Conservation (phyloP, 73 alveolate genomes). For the Paramecium caudatum region DNA sequence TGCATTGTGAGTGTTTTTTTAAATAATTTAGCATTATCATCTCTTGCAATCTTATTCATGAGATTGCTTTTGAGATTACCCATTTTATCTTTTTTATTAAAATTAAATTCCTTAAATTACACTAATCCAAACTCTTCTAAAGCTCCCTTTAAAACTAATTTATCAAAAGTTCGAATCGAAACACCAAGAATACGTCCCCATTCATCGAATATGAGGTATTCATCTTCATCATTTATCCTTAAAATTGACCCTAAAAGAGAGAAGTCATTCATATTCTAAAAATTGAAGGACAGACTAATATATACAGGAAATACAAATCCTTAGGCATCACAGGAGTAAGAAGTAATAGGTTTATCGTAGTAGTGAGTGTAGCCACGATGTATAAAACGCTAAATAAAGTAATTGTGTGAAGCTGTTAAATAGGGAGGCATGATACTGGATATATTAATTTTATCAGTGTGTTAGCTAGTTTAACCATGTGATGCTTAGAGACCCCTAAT, state of each 20-base stretch:
- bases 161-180: constrained; percentile 9
- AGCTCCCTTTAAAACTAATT: constrained; percentile 38
- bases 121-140: constrained; percentile 56
- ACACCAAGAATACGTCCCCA: constrained; percentile 68
- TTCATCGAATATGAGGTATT: constrained; percentile 61
- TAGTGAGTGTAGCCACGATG: constrained; percentile 41
- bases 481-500: not conserved
- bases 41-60: constrained; percentile 42
- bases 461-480: not conserved
- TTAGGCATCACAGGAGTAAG: constrained; percentile 47
- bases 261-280: not conserved
- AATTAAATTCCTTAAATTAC: not conserved
- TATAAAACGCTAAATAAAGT: constrained; percentile 11
- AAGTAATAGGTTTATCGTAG: constrained; percentile 25
- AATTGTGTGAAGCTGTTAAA: constrained; percentile 46
- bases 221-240: constrained; percentile 49
- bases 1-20: constrained; percentile 46
- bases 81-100: not conserved
- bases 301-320: constrained; percentile 55
- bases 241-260: constrained; percentile 54
- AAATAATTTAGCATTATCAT: constrained; percentile 64
- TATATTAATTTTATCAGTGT: not conserved
- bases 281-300: constrained; percentile 24
- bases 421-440: constrained; percentile 61
- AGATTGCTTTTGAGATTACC: constrained; percentile 15